phyloP scores from a whole-genome alignment of 768 basidiomycete species.

The Auriscalpium orientale region DNA sequence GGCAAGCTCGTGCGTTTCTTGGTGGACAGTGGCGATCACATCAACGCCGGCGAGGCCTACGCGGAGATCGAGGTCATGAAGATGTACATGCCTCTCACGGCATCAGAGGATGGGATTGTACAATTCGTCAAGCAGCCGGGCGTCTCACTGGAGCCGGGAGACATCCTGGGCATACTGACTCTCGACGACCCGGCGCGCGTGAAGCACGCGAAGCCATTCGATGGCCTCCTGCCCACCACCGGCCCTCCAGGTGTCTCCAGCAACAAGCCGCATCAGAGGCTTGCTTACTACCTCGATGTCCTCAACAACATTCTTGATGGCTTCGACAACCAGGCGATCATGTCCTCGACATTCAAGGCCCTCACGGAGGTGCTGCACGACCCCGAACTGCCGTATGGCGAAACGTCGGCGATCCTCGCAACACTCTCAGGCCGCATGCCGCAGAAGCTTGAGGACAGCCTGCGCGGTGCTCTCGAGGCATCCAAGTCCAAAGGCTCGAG shows the following conservation, averaged over 20 bases:
- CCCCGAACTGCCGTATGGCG: constrained; percentile 82
- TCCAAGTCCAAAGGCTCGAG: constrained; percentile 65
- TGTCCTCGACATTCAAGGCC: constrained; percentile 81
- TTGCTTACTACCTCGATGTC: constrained; percentile 62
- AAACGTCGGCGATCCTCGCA: constrained; percentile 76
- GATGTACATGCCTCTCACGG: constrained; percentile 99
- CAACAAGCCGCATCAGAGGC: constrained; percentile 84
- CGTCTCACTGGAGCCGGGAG: constrained; percentile 92
- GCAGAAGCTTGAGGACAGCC: constrained; percentile 77
- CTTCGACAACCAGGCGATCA: constrained; percentile 91
- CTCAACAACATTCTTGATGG: constrained; percentile 92
- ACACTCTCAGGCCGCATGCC: constrained; percentile 92
- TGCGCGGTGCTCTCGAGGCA: constrained; percentile 70
- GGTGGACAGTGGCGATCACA: constrained; percentile 94
- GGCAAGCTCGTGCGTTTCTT: constrained; percentile 94
- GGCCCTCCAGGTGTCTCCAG: constrained; percentile 82
- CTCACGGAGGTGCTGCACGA: constrained; percentile 77
- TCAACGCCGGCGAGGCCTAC: constrained; percentile 94
- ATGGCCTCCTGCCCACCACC: constrained; percentile 84
- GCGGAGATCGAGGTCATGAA: constrained; percentile 99
- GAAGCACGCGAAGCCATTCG: constrained; percentile 97
- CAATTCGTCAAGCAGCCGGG: constrained; percentile 98
- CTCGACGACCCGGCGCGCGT: constrained; percentile 95
- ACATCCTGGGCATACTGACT: constrained; percentile 93
- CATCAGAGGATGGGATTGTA: constrained; percentile 87